Evolutionary conservation across 1,284 basidiomycete species (phyloP).

Genomic region (Ustilago hordei): DNA sequence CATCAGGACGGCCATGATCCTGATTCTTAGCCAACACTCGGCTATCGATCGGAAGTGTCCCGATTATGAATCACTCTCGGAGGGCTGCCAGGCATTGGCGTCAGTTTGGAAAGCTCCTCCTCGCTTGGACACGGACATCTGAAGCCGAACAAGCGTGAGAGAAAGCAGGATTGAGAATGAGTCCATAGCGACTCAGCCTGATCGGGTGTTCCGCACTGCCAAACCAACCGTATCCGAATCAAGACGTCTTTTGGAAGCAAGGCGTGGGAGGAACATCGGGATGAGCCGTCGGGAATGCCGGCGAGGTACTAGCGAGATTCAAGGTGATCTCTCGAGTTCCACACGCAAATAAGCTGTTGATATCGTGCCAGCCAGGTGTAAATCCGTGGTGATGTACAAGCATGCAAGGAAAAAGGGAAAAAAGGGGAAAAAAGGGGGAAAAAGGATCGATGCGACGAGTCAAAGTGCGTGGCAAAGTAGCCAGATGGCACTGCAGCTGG

Average conservation of each 20-base stretch:
- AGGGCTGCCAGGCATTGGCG: no score
- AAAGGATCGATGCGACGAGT: slow-evolving; percentile 22
- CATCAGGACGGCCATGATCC: background rate
- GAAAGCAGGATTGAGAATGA: background rate
- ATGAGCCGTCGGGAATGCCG: slow-evolving; percentile 5
- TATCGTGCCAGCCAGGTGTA: background rate
- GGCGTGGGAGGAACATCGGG: background rate
- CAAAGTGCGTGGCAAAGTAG: slow-evolving; percentile 3
- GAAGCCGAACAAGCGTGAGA: background rate
- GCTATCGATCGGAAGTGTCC: background rate
- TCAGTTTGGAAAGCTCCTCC: background rate
- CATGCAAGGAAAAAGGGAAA: background rate
- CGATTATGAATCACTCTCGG: background rate
- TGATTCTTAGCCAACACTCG: background rate
- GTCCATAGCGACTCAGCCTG: background rate
- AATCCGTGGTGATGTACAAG: background rate
- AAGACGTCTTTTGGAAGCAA: background rate
- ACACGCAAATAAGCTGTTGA: background rate
- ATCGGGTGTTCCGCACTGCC: background rate
- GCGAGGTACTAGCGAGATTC: background rate
- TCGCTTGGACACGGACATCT: background rate
- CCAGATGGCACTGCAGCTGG: background rate
- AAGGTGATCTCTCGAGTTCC: background rate
- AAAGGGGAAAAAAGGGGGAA: background rate
- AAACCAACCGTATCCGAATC: background rate